Evolutionary conservation across 2,329 filamentous ascomycete species (phyloP).

Genomic region (Pseudopyrenochaeta lycopersici): DNA sequence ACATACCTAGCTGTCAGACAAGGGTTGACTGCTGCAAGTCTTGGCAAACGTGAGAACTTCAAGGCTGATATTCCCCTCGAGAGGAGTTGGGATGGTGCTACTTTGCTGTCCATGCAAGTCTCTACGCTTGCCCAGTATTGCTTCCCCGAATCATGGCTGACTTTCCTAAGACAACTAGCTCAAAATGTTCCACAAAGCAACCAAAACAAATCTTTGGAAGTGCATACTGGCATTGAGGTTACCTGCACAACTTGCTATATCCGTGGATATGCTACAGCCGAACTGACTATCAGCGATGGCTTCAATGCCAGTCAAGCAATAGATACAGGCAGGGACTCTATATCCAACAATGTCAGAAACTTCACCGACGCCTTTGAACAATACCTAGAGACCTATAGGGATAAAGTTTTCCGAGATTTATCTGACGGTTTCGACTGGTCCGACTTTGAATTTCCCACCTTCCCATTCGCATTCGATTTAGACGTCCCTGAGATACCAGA

Average conservation of each 20-base stretch:
- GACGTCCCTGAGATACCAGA: slow-evolving; percentile 56
- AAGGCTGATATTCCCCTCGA: slow-evolving; percentile 39
- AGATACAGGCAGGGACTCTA: slow-evolving; percentile 14
- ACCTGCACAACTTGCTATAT: slow-evolving; percentile 62
- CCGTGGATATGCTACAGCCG: slow-evolving; percentile 56
- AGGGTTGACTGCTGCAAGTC: slow-evolving; percentile 11
- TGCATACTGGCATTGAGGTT: slow-evolving; percentile 50
- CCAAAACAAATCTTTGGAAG: slow-evolving; percentile 12
- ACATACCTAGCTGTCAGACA: slow-evolving; percentile 18
- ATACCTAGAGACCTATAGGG: slow-evolving; percentile 15
- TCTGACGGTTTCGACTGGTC: slow-evolving; percentile 25
- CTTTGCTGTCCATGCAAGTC: slow-evolving; percentile 47
- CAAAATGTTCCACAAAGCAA: slow-evolving; percentile 16
- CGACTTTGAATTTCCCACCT: slow-evolving; percentile 30
- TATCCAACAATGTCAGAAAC: slow-evolving; percentile 26
- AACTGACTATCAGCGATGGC: slow-evolving; percentile 53
- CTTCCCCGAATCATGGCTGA: too few relatives aligned
- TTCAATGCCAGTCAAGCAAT: slow-evolving; percentile 51
- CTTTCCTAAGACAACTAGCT: slow-evolving; percentile 3
- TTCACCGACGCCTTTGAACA: slow-evolving; percentile 19
- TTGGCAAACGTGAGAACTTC: slow-evolving; percentile 14
- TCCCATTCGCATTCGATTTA: slow-evolving; percentile 44
- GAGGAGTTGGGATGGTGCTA: slow-evolving; percentile 52
- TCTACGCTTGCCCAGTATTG: too few relatives aligned
- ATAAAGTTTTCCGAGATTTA: slow-evolving; percentile 17